phyloP scores from a whole-genome alignment of 2,329 filamentous ascomycete species.

The Botryotinia narcissicola region DNA sequence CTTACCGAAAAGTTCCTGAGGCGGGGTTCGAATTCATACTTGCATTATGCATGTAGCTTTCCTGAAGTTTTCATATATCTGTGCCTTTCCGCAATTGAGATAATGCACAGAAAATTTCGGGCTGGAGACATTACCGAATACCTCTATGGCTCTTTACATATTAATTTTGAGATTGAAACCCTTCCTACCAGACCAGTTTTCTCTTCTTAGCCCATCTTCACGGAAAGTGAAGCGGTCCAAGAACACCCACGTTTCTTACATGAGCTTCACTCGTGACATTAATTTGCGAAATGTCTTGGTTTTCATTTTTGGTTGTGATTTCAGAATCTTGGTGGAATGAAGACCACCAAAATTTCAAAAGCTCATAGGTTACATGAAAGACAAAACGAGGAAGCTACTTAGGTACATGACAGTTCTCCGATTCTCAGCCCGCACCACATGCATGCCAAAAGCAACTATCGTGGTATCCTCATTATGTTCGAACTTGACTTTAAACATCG shows the following conservation, averaged over 20 bases:
- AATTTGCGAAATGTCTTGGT: too few species aligned
- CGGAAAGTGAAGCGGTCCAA: too few species aligned
- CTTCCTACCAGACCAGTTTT: neutral
- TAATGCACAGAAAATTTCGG: neutral
- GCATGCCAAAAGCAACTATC: neutral
- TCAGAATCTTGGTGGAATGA: rapidly evolving
- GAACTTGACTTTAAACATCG: neutral
- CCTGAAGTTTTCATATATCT: neutral
- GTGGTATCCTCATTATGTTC: neutral
- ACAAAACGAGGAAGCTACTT: neutral
- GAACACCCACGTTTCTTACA: neutral
- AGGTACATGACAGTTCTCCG: neutral
- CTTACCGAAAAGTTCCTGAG: neutral
- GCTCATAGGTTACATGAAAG: neutral
- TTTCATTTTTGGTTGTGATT: rapidly evolving
- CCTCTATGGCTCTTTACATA: neutral
- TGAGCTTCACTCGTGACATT: too few species aligned
- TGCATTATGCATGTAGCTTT: neutral
- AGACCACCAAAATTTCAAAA: rapidly evolving
- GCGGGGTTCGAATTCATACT: neutral
- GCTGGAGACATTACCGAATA: neutral
- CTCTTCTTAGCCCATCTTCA: too few species aligned
- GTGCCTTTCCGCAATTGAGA: neutral
- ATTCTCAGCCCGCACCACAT: neutral
- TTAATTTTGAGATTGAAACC: rapidly evolving